Evolutionary conservation across 805 yeast species (phyloP), one percentile per base, ranked within the genome.

Genomic region (Nakazawaea ernobii): DNA sequence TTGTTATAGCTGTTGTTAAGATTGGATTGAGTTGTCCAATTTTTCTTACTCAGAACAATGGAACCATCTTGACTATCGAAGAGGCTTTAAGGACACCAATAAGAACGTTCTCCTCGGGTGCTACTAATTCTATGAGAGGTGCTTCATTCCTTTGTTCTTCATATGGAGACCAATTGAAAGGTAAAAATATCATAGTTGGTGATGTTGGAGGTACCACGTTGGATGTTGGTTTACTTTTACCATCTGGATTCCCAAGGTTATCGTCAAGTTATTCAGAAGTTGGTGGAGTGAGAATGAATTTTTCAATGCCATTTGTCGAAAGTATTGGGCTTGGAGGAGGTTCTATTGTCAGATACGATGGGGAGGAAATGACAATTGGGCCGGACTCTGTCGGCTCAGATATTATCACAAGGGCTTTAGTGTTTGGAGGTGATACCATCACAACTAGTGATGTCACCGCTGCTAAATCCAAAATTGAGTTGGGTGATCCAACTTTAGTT

Each of bases 201-300:
- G 79, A 74, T 54, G 68, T 73, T 36, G 79, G 79, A 14, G 79
- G 78, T n/a, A 74, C 79, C 9, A 73, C 79, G 4, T 59, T 76
- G 11, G 78, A 74, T 53, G 73, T 71, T 15, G 78, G 78, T 7
- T 49, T 71, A 32, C 52, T 74, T 28, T 55, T 73, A 8, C 69
- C 75, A 5, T 54, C 68, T 15, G 77, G 77, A 0, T 73, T 71
- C 55, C 79, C 78, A 4, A 57, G 75, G 20, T 75, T 72, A 48
- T 62, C 74, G 1, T 65, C 77, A 1, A 61, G 75, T 6, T 66
- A 66, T 53, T 65, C 74, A 1, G 50, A 53, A 27, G 69, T 73
- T 35, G 77, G 76, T 15, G 78, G 77, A 38, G 79, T 74, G 6
- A 59, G 72, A 49, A 71, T 70, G 67, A 73, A 71, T 55, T 71